Percentiles rank a stretch among this genome's conserved stretches.
Conservation (phyloP, 139 green algal genomes). For the Axilococcus clingmanii region DNA sequence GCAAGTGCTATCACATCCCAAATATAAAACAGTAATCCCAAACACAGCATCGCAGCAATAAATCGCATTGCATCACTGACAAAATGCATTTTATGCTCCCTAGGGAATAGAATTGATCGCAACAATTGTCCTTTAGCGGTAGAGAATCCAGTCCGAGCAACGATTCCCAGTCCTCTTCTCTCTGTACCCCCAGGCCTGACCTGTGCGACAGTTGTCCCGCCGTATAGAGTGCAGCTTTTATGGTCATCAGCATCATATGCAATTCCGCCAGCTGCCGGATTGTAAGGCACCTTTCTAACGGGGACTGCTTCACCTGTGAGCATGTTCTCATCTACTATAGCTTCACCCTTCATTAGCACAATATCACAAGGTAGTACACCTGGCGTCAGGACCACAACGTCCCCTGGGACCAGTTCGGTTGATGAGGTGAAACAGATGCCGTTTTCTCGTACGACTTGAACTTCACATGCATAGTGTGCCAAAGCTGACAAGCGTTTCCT, state of each 20-base stretch:
- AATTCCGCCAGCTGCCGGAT: conserved; percentile 31
- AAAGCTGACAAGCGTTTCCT: conserved; percentile 13
- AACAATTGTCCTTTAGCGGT: conserved; percentile 62
- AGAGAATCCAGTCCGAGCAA: conserved; percentile 53
- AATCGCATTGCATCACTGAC: conserved; percentile 47
- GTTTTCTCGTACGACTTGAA: background rate
- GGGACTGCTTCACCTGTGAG: conserved; percentile 59
- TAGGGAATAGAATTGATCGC: conserved; percentile 54
- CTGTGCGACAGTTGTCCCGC: conserved; percentile 53
- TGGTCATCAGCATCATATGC: conserved; percentile 43
- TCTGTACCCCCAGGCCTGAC: conserved; percentile 15
- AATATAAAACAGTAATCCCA: conserved; percentile 39
- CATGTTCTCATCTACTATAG: conserved; percentile 64
- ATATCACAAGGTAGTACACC: conserved; percentile 42
- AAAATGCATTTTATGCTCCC: conserved; percentile 37
- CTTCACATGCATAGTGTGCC: conserved; percentile 25
- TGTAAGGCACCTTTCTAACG: conserved; percentile 58
- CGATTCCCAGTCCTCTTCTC: conserved; percentile 37
- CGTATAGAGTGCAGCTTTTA: conserved; percentile 51
- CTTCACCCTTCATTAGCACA: conserved; percentile 47
- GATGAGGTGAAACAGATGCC: conserved; percentile 5
- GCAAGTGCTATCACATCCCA: conserved; percentile 47
- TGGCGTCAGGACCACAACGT: conserved; percentile 42
- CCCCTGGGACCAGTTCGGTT: conserved; percentile 24
- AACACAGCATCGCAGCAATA: conserved; percentile 47